phyloP scores from a whole-genome alignment of 1,284 basidiomycete genomes.

The Apiotrichum domesticum region DNA sequence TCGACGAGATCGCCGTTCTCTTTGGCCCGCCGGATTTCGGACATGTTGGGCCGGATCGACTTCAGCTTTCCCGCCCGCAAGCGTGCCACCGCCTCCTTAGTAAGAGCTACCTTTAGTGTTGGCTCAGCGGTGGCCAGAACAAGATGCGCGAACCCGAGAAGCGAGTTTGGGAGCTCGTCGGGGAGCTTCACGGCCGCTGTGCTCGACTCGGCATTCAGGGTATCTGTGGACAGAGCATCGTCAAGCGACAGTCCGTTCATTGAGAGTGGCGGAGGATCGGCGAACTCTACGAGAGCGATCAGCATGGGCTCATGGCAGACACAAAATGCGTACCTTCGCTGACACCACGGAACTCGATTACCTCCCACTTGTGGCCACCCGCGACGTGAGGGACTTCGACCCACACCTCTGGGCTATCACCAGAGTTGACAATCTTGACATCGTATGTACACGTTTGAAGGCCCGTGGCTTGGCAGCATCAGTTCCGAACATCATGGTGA shows the following conservation, averaged over 20 bases:
- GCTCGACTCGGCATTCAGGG: slow-evolving; percentile 9
- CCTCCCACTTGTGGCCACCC: slow-evolving; percentile 52
- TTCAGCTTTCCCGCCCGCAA: slow-evolving; percentile 34
- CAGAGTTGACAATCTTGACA: slow-evolving; percentile 54
- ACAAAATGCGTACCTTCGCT: slow-evolving; percentile 59
- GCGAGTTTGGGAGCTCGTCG: slow-evolving; percentile 29
- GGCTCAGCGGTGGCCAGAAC: slow-evolving; percentile 46
- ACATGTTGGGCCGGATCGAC: slow-evolving; percentile 33
- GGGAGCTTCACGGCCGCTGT: slow-evolving; percentile 14
- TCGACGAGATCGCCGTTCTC: slow-evolving; percentile 50
- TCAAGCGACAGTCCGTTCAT: slow-evolving; percentile 16
- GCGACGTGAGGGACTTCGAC: slow-evolving; percentile 58
- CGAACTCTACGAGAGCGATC: slow-evolving; percentile 54
- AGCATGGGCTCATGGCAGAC: no score
- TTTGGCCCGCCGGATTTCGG: slow-evolving; percentile 27
- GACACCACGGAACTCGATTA: slow-evolving; percentile 70
- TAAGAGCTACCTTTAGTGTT: slow-evolving; percentile 41
- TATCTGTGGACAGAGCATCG: slow-evolving; percentile 9
- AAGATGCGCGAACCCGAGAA: slow-evolving; percentile 44
- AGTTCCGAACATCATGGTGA: slow-evolving; percentile 25
- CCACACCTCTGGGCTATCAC: slow-evolving; percentile 54
- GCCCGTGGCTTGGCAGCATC: slow-evolving; percentile 55
- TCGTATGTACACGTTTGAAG: slow-evolving; percentile 70
- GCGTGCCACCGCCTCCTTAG: slow-evolving; percentile 33
- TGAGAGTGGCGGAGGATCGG: slow-evolving; percentile 56